phyloP scores from a whole-genome alignment of 305 asterid genomes.

The Fraxinus baroniana region DNA sequence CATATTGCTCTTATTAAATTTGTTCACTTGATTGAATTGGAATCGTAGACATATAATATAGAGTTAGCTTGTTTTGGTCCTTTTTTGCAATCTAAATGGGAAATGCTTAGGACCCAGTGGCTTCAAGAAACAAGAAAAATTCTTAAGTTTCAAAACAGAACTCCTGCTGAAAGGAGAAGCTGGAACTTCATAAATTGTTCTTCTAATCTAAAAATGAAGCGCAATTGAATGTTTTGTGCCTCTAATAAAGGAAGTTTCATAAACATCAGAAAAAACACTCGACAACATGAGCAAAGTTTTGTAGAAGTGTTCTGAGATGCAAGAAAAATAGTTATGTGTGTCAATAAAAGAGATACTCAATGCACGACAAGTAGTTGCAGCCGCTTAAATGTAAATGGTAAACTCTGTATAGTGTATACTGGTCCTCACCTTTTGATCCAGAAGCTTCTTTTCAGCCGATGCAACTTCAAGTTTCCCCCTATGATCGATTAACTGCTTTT shows the following conservation, averaged over 20 bases:
- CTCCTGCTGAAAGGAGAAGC: not conserved
- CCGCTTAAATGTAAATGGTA: not conserved
- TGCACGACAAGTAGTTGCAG: not conserved
- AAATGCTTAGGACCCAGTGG: not conserved
- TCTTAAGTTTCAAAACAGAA: not conserved
- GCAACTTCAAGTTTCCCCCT: slow-evolving; percentile 89
- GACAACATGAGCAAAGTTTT: not conserved
- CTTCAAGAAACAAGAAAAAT: not conserved
- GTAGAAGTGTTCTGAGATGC: not conserved
- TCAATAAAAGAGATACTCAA: not conserved
- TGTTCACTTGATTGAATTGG: not conserved
- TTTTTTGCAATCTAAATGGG: not conserved
- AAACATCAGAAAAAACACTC: not conserved
- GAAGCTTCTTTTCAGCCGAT: slow-evolving; percentile 68
- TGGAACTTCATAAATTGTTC: not conserved
- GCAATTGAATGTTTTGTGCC: not conserved
- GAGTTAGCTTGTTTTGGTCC: not conserved
- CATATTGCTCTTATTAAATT: not conserved
- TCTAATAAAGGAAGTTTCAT: not conserved
- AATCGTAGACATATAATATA: not conserved
- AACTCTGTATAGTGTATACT: not conserved
- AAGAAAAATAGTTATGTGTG: not conserved
- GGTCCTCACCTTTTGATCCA: slow-evolving; percentile 62
- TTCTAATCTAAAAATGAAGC: not conserved
- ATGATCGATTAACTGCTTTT: slow-evolving; percentile 79